Base-by-base conservation (phyloP, 441 rosid genomes). In the Eutrema salsugineum region DNA sequence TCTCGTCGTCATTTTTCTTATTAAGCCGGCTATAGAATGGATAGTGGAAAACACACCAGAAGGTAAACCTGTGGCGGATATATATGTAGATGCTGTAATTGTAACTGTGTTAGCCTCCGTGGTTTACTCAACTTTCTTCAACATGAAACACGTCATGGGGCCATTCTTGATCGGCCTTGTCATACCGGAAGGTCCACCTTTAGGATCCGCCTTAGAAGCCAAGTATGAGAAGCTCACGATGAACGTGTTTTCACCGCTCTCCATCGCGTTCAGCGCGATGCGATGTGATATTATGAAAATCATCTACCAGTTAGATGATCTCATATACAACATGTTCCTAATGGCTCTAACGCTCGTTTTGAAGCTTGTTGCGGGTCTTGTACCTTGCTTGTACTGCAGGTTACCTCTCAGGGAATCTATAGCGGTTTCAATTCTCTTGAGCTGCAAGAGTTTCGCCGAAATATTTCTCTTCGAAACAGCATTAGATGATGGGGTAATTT, bases 131-230 rank as follows among this genome's bases (percentile, higher is more conserved):
- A 1, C 24, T 0, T 49, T 40, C 11, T 60, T 40, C 24, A 39
- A 62, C 7, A 14, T 39, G 54, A 38, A 61, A 42, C 32, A 71
- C 35, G 5, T 51, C 14, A 14, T 71, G 54, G 68, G 75, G 42
- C 75, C 75, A n/a, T 51, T 71, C 14, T 1, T n/a, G 15, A 8
- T 49, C 3, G 61, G 68, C 9, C 43, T 71, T 1, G 19, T 62
- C n/a, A 51, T 71, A 49, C 75, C 75, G 2, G 68, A 71, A 4
- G 75, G 75, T 51, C 68, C 75, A 30, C 68, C 68, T 50, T 50
- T 71, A 10, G 62, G 46, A 16, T 61, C 68, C 0, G 44, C 68
- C 6, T 51, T 71, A 12, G 75, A 71, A 32, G 61, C 62, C 8
- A 71, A 71, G 68, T 71, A 60, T 15, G 33, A 71, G 0, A 24